Evolutionary conservation across 257 asterid genomes (phyloP).

Genomic region (Henckelia pumila): DNA sequence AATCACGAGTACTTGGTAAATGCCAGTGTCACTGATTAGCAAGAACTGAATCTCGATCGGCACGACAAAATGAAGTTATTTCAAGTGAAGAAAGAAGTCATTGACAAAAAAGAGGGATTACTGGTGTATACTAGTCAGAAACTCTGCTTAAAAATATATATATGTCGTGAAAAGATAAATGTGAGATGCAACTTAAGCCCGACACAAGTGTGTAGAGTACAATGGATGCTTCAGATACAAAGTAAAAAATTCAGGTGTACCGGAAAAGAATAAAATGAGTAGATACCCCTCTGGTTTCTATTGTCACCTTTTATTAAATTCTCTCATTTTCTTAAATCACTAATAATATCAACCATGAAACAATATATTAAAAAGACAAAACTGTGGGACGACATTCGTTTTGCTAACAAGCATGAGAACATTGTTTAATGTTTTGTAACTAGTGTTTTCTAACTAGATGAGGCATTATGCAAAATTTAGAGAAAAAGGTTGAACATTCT

Average conservation of each 20-base stretch:
- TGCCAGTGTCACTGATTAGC: not conserved
- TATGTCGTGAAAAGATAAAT: not conserved
- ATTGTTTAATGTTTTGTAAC: not conserved
- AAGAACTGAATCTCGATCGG: not conserved
- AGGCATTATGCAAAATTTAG: constrained; percentile 8
- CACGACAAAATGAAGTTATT: not conserved
- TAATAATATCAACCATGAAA: not conserved
- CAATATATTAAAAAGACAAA: not conserved
- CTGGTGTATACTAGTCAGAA: not conserved
- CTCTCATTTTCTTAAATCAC: constrained; percentile 2
- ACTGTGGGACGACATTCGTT: not conserved
- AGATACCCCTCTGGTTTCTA: not conserved
- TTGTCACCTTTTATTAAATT: not conserved
- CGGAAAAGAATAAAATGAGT: not conserved
- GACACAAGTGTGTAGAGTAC: not conserved
- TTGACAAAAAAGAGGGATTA: constrained; percentile 7
- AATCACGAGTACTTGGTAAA: not conserved
- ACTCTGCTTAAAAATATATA: not conserved
- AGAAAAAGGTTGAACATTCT: constrained; percentile 10
- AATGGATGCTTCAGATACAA: not conserved
- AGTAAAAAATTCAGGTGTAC: constrained; percentile 8
- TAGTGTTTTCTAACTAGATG: not conserved
- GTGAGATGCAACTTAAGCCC: constrained; percentile 2
- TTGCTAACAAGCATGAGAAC: constrained; percentile 4
- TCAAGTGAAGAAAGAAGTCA: not conserved